Evolutionary conservation across 177 flowering plant genomes (phyloP), one percentile per base, ranked within the genome.

Genomic region (Vitis hybrid): DNA sequence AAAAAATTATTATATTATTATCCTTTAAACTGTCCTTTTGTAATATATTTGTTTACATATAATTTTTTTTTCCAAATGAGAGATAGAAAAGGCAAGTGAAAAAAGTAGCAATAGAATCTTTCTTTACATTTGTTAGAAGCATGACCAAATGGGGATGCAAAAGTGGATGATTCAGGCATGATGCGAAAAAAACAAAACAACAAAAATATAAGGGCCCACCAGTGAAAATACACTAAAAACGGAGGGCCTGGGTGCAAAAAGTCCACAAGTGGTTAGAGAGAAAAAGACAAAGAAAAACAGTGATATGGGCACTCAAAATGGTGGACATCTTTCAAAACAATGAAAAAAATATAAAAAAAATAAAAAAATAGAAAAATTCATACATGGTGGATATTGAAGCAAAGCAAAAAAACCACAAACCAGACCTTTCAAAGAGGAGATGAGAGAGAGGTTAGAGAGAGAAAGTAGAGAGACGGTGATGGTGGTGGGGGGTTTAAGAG

Each of bases 371-470:
- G n/a, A 56, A 70, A 64, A 61, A 60, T 66, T 58, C 15, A 71
- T 73, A 61, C 76, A 85, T 83, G 86, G 86, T 85, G 81, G 85
- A 78, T 82, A 79, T 82, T 84, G 83, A 75, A 74, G 82, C 78
- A 77, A 68, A 61, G 33, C 2, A 22, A 28, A 62, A 47, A 62
- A 62, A 17, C 8, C 71, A 38, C 44, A 38, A 7, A 70, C 47
- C 84, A 76, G 75, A 77, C 67, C 81, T 79, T 77, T 81, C 80
- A 73, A 72, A 80, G 73, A 51, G 65, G 75, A 80, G 75, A 63
- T 71, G 77, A 71, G 78, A 75, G 81, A 74, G 70, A 77, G 67
- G 72, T 31, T 28, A 19, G 38, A 57, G 59, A 69, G 24, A 55
- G 62, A 24, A 55, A 17, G 49, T 18, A 33, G 73, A 61, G 68